phyloP scores from a whole-genome alignment of 106 monocot species.

The Acorus calamus region DNA sequence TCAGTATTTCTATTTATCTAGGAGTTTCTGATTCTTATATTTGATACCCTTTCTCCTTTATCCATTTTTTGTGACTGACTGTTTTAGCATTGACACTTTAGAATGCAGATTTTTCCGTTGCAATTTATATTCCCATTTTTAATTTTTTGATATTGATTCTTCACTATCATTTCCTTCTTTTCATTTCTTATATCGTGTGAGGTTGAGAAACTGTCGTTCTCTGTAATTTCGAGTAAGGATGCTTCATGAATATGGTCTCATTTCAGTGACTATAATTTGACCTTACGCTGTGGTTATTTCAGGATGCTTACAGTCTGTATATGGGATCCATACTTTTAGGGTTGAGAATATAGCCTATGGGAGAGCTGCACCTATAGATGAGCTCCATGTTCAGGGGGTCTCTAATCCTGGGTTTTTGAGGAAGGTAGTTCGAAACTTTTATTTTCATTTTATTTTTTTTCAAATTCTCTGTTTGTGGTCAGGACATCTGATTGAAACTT shows the following conservation, averaged over 20 bases:
- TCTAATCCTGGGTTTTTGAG: slow-evolving; percentile 50
- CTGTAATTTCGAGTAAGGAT: too few relatives aligned
- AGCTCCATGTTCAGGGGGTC: slow-evolving; percentile 71
- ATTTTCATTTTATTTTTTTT: neutral
- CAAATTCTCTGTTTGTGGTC: neutral
- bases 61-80: too few relatives aligned
- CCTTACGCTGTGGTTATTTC: slow-evolving; percentile 2
- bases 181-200: neutral
- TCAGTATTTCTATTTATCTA: too few relatives aligned
- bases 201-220: neutral
- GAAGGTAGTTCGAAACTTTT: slow-evolving; percentile 29
- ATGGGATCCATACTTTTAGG: slow-evolving; percentile 74
- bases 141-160: neutral
- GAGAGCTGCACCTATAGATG: slow-evolving; percentile 58
- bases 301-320: slow-evolving; percentile 62
- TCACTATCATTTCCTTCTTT: neutral
- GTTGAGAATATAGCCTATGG: slow-evolving; percentile 52
- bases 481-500: too few relatives aligned
- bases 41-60: too few relatives aligned
- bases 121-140: too few relatives aligned
- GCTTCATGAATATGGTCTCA: too few relatives aligned
- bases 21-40: too few relatives aligned
- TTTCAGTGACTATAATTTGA: too few relatives aligned
- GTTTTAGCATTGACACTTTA: too few relatives aligned
- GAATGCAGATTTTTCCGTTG: too few relatives aligned